Percentiles rank a stretch among this genome's conserved stretches.
Conservation (phyloP, 306 rosid genomes). For the Corylus americana region DNA sequence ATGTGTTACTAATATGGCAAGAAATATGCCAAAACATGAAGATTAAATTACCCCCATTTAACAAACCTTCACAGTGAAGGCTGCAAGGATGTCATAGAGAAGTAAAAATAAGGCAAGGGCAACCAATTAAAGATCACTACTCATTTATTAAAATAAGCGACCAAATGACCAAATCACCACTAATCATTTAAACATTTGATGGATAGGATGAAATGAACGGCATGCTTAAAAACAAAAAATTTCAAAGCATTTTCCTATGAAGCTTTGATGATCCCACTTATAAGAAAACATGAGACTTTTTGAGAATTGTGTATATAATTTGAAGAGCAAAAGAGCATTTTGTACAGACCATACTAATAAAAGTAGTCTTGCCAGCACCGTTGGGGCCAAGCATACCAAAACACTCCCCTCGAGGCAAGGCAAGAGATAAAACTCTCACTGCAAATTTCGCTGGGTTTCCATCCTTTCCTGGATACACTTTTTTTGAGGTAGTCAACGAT, state of each 20-base stretch:
- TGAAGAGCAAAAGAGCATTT: constrained; percentile 2
- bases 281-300: background rate
- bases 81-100: background rate
- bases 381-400: constrained; percentile 98
- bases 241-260: background rate
- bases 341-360: constrained; percentile 84
- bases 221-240: background rate
- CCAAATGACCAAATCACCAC: constrained; percentile 28
- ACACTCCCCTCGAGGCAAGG: constrained; percentile 87
- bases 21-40: constrained; percentile 10
- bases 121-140: background rate
- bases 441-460: constrained; percentile 87
- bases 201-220: background rate
- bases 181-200: constrained; percentile 11
- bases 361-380: constrained; percentile 96
- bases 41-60: background rate
- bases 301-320: background rate
- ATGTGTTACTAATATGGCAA: constrained; percentile 9
- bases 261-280: background rate
- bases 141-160: background rate
- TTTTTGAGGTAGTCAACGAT: constrained; percentile 72
- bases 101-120: background rate
- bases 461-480: constrained; percentile 81
- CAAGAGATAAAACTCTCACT: constrained; percentile 85
- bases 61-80: constrained; percentile 9